Evolutionary conservation across 352 stramenopile species (phyloP).

Genomic region (Blastocystis sp.): DNA sequence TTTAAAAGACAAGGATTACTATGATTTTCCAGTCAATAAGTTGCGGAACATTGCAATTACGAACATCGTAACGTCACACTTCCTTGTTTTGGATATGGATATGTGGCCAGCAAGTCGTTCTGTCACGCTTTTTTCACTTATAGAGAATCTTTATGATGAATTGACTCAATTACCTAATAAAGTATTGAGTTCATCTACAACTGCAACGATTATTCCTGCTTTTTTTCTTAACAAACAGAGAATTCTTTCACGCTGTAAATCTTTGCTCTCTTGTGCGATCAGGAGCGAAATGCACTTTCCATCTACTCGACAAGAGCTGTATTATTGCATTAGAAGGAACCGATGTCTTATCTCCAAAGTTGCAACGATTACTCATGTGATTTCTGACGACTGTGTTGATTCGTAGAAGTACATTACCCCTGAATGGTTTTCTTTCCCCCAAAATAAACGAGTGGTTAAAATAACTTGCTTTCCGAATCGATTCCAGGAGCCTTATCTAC

Average conservation of each 20-base stretch:
- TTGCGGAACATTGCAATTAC: constrained; percentile 44
- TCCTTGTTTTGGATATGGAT: constrained; percentile 54
- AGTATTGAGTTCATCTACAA: background rate
- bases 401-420: background rate
- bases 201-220: background rate
- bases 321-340: background rate
- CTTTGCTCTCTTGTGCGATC: background rate
- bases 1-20: background rate
- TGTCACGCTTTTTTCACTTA: background rate
- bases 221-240: background rate
- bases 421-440: background rate
- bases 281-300: background rate
- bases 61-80: constrained; percentile 49
- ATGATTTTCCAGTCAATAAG: constrained; percentile 37
- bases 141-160: background rate
- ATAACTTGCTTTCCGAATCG: background rate
- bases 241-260: background rate
- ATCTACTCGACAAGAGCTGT: background rate
- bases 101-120: constrained; percentile 44
- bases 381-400: background rate
- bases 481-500: constrained; percentile 47
- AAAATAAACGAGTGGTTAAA: background rate
- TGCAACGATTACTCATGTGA: constrained; percentile 14
- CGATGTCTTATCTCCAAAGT: background rate
- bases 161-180: background rate